These are phyloP conservation scores for Bonia amplexicaulis DNA, from an alignment of 176 grass and related monocot species.

Conservation along the genomic window DNA sequence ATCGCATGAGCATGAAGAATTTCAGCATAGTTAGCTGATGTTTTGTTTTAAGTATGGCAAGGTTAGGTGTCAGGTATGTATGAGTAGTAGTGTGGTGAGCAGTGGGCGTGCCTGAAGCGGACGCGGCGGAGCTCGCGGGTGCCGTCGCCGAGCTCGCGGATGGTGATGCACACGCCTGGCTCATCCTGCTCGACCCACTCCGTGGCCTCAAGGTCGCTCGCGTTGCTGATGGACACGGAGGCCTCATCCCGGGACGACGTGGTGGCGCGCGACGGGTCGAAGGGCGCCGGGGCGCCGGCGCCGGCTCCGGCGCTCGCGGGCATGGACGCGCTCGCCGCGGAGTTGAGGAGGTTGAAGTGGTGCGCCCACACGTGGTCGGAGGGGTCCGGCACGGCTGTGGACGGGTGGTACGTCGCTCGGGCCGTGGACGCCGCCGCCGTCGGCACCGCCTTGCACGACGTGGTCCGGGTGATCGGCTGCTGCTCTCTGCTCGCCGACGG, in stretches of 20 bases:
- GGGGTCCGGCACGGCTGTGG: constrained; percentile 69
- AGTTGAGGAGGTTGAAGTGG: constrained; percentile 57
- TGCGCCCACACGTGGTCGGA: constrained; percentile 80
- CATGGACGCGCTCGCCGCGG: background rate
- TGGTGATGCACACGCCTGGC: constrained; percentile 87
- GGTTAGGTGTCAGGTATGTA: background rate
- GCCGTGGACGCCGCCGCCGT: constrained; percentile 14
- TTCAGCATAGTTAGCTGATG: background rate
- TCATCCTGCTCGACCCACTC: constrained; percentile 97
- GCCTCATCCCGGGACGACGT: constrained; percentile 85
- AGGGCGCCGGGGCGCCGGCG: background rate
- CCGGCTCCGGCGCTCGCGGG: background rate
- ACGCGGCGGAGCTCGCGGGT: constrained; percentile 88
- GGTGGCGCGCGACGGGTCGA: constrained; percentile 64
- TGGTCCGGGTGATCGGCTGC: constrained; percentile 32
- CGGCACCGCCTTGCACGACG: constrained; percentile 32
- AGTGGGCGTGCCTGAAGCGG: constrained; percentile 57
- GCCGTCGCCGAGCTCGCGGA: constrained; percentile 85
- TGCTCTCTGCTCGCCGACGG: constrained; percentile 39
- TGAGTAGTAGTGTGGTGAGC: background rate
- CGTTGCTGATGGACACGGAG: constrained; percentile 90
- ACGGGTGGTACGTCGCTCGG: constrained; percentile 45
- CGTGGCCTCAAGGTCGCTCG: constrained; percentile 68
- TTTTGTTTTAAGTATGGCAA: background rate
- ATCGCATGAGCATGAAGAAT: background rate